Evolutionary conservation across 2,329 filamentous ascomycete species (phyloP), one percentile per base, ranked within the genome.

Genomic region (Venturia nashicola): DNA sequence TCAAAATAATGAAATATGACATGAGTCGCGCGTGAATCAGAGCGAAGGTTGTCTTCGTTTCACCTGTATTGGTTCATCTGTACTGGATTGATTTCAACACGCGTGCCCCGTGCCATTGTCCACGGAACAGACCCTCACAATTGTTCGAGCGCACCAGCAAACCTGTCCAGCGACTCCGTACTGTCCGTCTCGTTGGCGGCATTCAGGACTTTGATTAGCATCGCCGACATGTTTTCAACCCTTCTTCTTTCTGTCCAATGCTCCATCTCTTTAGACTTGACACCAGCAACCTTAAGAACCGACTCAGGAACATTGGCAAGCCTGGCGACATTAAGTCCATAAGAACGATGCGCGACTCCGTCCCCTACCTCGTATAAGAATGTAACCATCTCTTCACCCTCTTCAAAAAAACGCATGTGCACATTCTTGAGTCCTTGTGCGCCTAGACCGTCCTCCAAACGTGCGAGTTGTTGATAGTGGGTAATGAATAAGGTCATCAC

Each of bases 401-500:
- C 86, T 42, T 90, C 85, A 3, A 83, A 85, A 75, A 99, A 99
- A 61, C 84, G 85, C 93, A 99, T 97, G 73, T 99, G 94, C 59
- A 97, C 90, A 73, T 97, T 97, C 69, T 82, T 85, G 69, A 97
- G 73, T 70, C 85, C 87, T n/a, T 39, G 16, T 6, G 23, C n/a
- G 1, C 82, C 80, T 65, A 95, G 88, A 1, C 84, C 85, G 34
- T 86, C 82, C 11, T 86, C 87, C 67, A 96, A 82, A 11, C 86
- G 85, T n/a, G 83, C 80, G 0, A 99, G 83, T 68, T 87, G 87
- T 76, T 99, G 94, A 74, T 99, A 99, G 76, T 99, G 94, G 3
- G 94, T 99, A 74, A 99, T 96, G 79, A 99, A 99, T 51, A 99
- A 80, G 6, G 91, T 96, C 59, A 97, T 80, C 66, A 90, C 90